phyloP scores from a whole-genome alignment of 2,329 filamentous ascomycete genomes.

The Arthrobotrys sinensis region DNA sequence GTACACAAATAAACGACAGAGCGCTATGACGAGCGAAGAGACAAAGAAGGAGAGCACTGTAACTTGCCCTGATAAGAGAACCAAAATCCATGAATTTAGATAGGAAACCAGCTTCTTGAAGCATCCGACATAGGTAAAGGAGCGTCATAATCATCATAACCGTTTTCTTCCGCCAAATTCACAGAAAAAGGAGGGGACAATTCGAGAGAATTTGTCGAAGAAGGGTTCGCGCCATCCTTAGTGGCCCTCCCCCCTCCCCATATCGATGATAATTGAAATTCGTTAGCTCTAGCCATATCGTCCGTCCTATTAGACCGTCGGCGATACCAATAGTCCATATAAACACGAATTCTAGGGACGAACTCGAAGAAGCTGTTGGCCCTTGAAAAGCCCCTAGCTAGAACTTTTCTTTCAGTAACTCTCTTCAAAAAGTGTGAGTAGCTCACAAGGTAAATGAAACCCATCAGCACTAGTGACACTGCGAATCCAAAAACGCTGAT shows the following conservation, averaged over 20 bases:
- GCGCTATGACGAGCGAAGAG: too few relatives aligned
- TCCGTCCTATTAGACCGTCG: too few relatives aligned
- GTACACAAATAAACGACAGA: too few relatives aligned
- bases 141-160: not conserved
- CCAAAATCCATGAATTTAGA: not conserved
- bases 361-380: not conserved
- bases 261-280: too few relatives aligned
- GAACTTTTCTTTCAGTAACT: not conserved
- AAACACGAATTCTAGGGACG: not conserved
- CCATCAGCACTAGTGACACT: not conserved
- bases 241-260: too few relatives aligned
- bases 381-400: not conserved
- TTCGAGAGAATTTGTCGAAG: not conserved
- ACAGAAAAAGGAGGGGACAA: not conserved
- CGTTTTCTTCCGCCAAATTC: not conserved
- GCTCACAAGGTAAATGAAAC: not conserved
- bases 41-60: too few relatives aligned
- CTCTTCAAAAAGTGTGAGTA: not conserved
- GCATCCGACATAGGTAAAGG: not conserved
- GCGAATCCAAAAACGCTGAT: conserved; percentile 5
- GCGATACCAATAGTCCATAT: too few relatives aligned
- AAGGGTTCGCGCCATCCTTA: not conserved
- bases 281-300: too few relatives aligned
- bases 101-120: not conserved
- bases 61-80: not conserved